Conservation (phyloP, 2,329 filamentous ascomycete species). For the Aspergillus viridinutans region DNA sequence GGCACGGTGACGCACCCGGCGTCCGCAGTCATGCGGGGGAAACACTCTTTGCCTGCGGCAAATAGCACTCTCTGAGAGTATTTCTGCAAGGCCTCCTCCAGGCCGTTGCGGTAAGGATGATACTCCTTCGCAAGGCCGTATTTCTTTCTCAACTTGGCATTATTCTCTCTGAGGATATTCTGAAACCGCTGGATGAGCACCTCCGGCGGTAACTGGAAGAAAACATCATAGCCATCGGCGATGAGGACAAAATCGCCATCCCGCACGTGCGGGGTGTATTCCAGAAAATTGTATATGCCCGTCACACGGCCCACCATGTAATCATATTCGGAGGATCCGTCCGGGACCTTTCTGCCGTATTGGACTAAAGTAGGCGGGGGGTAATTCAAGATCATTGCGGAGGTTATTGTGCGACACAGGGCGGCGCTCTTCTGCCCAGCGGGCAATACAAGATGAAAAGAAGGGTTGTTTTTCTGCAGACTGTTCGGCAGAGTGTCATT, state of each 20-base stretch:
- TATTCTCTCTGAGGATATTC: conserved; percentile 49
- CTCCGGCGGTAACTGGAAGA: conserved; percentile 62
- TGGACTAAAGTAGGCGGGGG: conserved; percentile 54
- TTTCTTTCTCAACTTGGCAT: conserved; percentile 48
- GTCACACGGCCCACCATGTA: conserved; percentile 45
- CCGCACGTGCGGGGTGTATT: conserved; percentile 44
- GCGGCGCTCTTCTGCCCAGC: conserved; percentile 45
- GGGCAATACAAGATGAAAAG: conserved; percentile 55
- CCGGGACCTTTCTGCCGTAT: conserved; percentile 31
- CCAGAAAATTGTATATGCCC: conserved; percentile 47
- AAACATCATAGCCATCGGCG: conserved; percentile 60
- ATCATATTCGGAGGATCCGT: conserved; percentile 32
- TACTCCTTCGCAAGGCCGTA: conserved; percentile 42
- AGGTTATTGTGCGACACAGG: conserved; percentile 56
- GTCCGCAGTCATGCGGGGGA: conserved; percentile 39
- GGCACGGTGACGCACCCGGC: conserved; percentile 53
- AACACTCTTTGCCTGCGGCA: conserved; percentile 52
- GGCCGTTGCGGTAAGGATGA: conserved; percentile 12
- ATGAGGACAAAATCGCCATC: conserved; percentile 61
- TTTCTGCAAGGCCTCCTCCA: conserved; percentile 31
- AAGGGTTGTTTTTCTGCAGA: conserved; percentile 33
- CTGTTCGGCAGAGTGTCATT: conserved; percentile 28
- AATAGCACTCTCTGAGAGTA: conserved; percentile 55
- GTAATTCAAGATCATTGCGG: conserved; percentile 56
- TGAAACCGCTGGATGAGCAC: conserved; percentile 62